A percentile compares a stretch with the other conserved stretches of the same genome.
These are phyloP conservation scores for Talaromyces sp. DNA, from an alignment of 2,329 filamentous ascomycete genomes.

Conservation along the genomic window DNA sequence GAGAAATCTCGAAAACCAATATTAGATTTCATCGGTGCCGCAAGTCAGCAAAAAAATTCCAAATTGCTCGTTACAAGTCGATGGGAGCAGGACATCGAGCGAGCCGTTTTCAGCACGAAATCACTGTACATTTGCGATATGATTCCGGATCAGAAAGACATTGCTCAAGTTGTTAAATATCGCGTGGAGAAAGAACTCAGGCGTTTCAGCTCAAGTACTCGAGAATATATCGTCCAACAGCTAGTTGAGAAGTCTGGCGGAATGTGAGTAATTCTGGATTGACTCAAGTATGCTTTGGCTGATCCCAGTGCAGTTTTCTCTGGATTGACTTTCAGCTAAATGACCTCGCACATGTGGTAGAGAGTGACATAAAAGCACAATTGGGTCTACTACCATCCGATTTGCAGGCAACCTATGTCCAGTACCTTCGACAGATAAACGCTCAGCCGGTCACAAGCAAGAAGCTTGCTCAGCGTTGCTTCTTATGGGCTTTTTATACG, in stretches of 20 bases:
- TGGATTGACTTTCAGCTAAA: slow-evolving; percentile 17
- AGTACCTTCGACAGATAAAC: slow-evolving; percentile 9
- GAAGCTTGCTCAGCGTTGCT: slow-evolving; percentile 12
- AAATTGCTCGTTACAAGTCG: slow-evolving; percentile 15
- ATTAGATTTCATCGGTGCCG: not conserved
- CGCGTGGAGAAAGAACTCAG: slow-evolving; percentile 5
- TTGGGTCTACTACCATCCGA: slow-evolving; percentile 12
- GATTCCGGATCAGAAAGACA: not conserved
- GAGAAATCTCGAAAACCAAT: slow-evolving; percentile 7
- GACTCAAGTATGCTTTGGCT: not conserved
- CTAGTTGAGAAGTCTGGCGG: slow-evolving; percentile 15
- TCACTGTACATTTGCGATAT: not conserved
- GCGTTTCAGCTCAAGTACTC: not conserved
- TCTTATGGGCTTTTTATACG: slow-evolving; percentile 12
- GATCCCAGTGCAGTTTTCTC: slow-evolving; percentile 10
- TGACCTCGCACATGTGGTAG: slow-evolving; percentile 6
- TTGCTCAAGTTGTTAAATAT: slow-evolving; percentile 10
- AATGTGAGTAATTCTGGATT: slow-evolving; percentile 2
- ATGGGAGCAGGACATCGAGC: slow-evolving; percentile 11
- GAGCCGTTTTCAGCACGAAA: not conserved
- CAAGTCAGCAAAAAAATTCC: not conserved
- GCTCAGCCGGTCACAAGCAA: slow-evolving; percentile 4
- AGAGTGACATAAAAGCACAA: slow-evolving; percentile 6
- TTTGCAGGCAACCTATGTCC: slow-evolving; percentile 11
- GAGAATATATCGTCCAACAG: slow-evolving; percentile 1